Evolutionary conservation across 2,329 filamentous ascomycete genomes (phyloP).

Genomic region (Talaromyces verruculosus): DNA sequence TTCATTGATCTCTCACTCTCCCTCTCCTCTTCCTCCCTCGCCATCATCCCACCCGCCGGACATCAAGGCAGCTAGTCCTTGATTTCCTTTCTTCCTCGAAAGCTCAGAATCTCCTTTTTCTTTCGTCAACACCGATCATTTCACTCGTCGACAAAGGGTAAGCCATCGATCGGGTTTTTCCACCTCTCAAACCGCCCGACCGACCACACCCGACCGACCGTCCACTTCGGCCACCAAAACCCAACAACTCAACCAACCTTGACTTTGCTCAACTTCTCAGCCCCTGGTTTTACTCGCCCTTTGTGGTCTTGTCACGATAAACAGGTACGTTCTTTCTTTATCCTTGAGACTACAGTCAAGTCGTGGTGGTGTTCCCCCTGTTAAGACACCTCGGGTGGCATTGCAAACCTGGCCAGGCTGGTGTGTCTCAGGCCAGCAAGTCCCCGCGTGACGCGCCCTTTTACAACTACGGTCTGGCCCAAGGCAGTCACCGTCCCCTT

Average conservation of each 20-base stretch:
- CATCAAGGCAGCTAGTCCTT: slow-evolving; percentile 16
- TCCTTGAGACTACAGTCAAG: no score
- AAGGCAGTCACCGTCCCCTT: slow-evolving; percentile 15
- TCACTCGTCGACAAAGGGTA: neutral
- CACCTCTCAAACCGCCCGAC: neutral
- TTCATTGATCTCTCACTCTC: neutral
- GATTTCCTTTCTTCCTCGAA: slow-evolving; percentile 2
- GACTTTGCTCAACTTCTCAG: neutral
- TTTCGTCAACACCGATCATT: neutral
- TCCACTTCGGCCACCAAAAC: slow-evolving; percentile 7
- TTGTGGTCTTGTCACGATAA: neutral
- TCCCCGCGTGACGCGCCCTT: slow-evolving; percentile 21
- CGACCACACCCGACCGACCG: slow-evolving; percentile 9
- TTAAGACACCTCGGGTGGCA: neutral
- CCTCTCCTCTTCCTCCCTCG: neutral
- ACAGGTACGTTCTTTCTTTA: slow-evolving; percentile 1
- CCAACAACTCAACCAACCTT: slow-evolving; percentile 5
- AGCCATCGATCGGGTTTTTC: neutral
- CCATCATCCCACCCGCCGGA: slow-evolving; percentile 11
- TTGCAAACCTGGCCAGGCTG: slow-evolving; percentile 12
- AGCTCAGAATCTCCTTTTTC: neutral
- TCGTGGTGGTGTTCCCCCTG: neutral
- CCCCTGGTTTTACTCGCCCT: no score
- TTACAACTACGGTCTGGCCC: neutral
- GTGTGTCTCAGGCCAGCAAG: slow-evolving; percentile 4